Evolutionary conservation across 139 green algal genomes (phyloP).

Genomic region (Coccomyxa sp.): DNA sequence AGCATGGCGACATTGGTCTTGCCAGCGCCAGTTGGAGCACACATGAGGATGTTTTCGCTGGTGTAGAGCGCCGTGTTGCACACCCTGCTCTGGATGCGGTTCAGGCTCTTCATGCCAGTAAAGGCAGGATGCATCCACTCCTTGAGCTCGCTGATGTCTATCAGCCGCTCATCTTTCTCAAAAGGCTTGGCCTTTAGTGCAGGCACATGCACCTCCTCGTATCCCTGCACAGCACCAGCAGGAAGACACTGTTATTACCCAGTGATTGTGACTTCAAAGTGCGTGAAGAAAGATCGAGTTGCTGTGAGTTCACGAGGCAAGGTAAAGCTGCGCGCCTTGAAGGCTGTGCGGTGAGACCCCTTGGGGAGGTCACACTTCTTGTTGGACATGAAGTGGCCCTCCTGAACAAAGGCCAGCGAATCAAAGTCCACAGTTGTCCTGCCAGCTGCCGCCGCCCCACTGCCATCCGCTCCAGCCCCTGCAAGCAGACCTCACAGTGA

Average conservation of each 20-base stretch:
- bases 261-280: background rate
- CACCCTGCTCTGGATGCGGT: constrained; percentile 82
- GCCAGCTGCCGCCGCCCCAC: constrained; percentile 33
- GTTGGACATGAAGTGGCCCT: constrained; percentile 87
- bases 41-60: constrained; percentile 94
- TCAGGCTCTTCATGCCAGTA: constrained; percentile 82
- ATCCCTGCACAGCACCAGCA: constrained; percentile 63
- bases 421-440: constrained; percentile 86
- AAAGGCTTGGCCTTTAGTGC: constrained; percentile 92
- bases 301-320: no score
- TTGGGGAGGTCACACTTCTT: constrained; percentile 63
- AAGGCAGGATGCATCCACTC: constrained; percentile 91
- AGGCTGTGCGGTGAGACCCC: constrained; percentile 61
- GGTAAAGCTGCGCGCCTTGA: constrained; percentile 30
- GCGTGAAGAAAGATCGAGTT: no score
- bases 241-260: background rate
- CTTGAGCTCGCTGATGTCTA: constrained; percentile 77
- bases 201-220: constrained; percentile 96
- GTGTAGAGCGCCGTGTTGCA: constrained; percentile 84
- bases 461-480: constrained; percentile 15
- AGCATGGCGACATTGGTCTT: constrained; percentile 99
- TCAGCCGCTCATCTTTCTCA: constrained; percentile 65
- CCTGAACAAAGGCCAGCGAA: constrained; percentile 67
- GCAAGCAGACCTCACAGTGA: constrained; percentile 3
- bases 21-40: constrained; percentile 81